Evolutionary conservation across 306 rosid species (phyloP).

Genomic region (Cicer chorassanicum): DNA sequence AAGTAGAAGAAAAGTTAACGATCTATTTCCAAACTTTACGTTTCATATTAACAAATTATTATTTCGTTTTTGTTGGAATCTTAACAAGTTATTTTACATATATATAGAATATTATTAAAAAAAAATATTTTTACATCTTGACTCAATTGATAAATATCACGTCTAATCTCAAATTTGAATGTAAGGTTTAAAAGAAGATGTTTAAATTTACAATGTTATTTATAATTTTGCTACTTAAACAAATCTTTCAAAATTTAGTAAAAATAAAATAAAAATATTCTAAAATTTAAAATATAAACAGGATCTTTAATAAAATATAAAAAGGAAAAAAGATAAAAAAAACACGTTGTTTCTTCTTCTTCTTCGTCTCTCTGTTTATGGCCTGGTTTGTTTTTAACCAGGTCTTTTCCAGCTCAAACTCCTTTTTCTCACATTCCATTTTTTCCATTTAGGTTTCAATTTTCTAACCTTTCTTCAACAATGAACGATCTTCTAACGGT

Average conservation of each 20-base stretch:
- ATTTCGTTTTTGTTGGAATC: no score
- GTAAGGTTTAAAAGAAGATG: no score
- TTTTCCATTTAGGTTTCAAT: conserved; percentile 1
- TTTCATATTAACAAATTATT: background rate
- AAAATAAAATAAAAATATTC: no score
- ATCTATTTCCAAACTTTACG: conserved; percentile 7
- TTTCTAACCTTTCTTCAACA: conserved; percentile 47
- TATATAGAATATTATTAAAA: no score
- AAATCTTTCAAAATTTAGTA: no score
- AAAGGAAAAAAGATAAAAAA: background rate
- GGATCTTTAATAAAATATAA: background rate
- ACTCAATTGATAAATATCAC: no score
- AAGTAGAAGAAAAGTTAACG: background rate
- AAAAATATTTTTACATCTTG: no score
- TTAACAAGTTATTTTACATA: no score
- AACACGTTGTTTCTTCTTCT: background rate
- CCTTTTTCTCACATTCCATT: conserved; percentile 18
- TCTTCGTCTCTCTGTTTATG: conserved; percentile 30
- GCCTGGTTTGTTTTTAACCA: conserved; percentile 63
- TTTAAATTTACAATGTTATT: no score
- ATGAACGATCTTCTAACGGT: conserved; percentile 95
- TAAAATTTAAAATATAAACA: no score
- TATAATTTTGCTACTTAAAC: no score
- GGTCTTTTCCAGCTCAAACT: conserved; percentile 50
- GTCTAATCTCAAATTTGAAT: no score